Base-by-base conservation (phyloP, 805 yeast genomes). In the Candida michaelii region DNA sequence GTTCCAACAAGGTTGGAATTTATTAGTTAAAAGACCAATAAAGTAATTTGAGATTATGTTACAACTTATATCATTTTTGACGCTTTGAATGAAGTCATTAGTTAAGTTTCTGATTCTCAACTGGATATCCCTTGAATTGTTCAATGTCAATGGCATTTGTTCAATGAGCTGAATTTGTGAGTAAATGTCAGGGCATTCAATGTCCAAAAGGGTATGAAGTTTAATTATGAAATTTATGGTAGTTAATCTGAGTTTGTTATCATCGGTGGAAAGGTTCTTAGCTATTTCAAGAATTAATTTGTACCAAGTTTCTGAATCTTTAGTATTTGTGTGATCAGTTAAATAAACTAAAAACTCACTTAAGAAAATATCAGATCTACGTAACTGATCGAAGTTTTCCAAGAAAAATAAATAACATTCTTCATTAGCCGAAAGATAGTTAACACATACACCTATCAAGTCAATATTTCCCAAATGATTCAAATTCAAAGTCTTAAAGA, bases 1-100 rank as follows among this genome's bases (percentile, higher is more conserved):
- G 14, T 78, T 75, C 96, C 96, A 89, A 11, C 85, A 74, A 0
- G 98, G 98, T 43, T 88, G 85, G 52, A 91, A 89, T 44, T 79
- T 77, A 25, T 82, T 81, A 3, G 88, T 71, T 32, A 90, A 63
- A 46, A 85, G 72, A 25, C 98, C 98, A 41, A 69, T 56, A 16
- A 61, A 39, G 39, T 52, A 69, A 21, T 56, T 51, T 50, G 85
- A 74, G 29, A 63, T 44, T 8, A 56, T 36, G 5, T 39, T 38
- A 13, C 54, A 47, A 13, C 58, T 61, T 5, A 54, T 30, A 1
- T 39, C 38, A 4, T 55, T 36, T 3, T 58, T 36, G 2, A 44
- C 16, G 24, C 41, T 32, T 23, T 43, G 41, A 31, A 63, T 54
- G 54, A 64, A 81, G 3, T 62, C 71, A 5, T 63, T 53, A 1